A percentile compares a stretch with the other conserved stretches of the same genome.
phyloP scores from a whole-genome alignment of 2,329 filamentous ascomycete genomes.

The Diplocarpon mali region DNA sequence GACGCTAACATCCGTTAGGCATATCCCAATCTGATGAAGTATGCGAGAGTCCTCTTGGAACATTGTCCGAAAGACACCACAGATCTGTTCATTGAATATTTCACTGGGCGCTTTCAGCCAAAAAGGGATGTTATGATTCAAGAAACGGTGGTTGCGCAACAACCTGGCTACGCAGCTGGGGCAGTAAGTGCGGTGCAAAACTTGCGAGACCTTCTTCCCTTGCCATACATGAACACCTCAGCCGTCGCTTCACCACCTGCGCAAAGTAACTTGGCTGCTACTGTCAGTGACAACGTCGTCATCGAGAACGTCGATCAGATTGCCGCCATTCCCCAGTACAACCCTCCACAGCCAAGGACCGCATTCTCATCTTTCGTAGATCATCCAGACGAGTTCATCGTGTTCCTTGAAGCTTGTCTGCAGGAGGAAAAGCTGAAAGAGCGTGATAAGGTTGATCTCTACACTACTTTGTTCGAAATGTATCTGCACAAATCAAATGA shows the following conservation, averaged over 20 bases:
- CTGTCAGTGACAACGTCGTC: constrained; percentile 41
- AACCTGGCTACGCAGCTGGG: constrained; percentile 28
- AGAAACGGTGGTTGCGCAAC: constrained; percentile 13
- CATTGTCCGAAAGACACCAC: constrained; percentile 77
- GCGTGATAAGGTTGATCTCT: constrained; percentile 72
- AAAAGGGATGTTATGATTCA: constrained; percentile 43
- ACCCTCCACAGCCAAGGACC: constrained; percentile 68
- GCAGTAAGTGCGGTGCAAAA: constrained; percentile 76
- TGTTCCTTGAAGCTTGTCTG: constrained; percentile 83
- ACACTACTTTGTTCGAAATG: constrained; percentile 96
- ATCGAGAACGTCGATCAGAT: constrained; percentile 33
- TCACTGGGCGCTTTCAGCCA: constrained; percentile 72
- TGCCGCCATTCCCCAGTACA: constrained; percentile 47
- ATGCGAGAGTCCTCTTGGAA: constrained; percentile 80
- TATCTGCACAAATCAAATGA: constrained; percentile 82
- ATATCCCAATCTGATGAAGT: constrained; percentile 87
- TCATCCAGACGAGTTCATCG: constrained; percentile 81
- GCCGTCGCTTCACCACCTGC: constrained; percentile 42
- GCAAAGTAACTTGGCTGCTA: constrained; percentile 38
- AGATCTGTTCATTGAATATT: constrained; percentile 86
- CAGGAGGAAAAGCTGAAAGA: constrained; percentile 59
- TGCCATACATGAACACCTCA: constrained; percentile 72
- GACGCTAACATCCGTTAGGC: constrained; percentile 38
- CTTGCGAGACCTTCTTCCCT: constrained; percentile 67
- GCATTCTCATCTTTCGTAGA: constrained; percentile 97